A percentile compares a stretch with the other conserved stretches of the same genome.
Evolutionary conservation across 768 basidiomycete species (phyloP).

Genomic region (Pulveroboletus frians): DNA sequence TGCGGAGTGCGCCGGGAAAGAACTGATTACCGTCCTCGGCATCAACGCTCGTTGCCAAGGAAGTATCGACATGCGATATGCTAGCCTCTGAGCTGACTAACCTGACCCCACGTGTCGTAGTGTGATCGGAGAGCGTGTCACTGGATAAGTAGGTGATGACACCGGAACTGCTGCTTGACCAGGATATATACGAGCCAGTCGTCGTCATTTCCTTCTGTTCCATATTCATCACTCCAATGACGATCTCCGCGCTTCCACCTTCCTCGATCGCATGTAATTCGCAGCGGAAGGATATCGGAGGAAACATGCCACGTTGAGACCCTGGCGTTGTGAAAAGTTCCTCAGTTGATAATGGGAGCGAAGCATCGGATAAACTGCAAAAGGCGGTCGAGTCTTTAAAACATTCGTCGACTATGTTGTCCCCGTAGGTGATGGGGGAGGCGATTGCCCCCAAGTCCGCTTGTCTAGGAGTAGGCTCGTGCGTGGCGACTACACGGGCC

Average conservation of each 20-base stretch:
- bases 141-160: slow-evolving; percentile 5
- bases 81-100: neutral
- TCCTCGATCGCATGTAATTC: slow-evolving; percentile 5
- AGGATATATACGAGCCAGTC: neutral
- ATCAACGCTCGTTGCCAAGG: slow-evolving; percentile 20
- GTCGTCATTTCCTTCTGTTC: neutral
- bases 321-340: neutral
- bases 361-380: neutral
- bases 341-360: neutral
- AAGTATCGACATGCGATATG: slow-evolving; percentile 5
- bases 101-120: neutral
- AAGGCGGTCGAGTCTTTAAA: neutral
- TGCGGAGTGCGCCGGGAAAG: neutral
- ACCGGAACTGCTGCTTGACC: neutral
- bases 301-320: neutral
- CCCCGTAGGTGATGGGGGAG: neutral
- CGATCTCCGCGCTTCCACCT: neutral
- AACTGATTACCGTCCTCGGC: neutral
- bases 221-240: neutral
- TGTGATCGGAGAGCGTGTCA: slow-evolving; percentile 2
- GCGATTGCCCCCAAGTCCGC: neutral
- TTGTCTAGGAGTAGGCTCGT: neutral
- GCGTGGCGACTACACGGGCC: neutral
- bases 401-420: neutral
- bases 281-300: neutral